Percentiles rank a stretch among this genome's conserved stretches.
Evolutionary conservation across 768 basidiomycete species (phyloP).

Genomic region (Boletus fagicola): DNA sequence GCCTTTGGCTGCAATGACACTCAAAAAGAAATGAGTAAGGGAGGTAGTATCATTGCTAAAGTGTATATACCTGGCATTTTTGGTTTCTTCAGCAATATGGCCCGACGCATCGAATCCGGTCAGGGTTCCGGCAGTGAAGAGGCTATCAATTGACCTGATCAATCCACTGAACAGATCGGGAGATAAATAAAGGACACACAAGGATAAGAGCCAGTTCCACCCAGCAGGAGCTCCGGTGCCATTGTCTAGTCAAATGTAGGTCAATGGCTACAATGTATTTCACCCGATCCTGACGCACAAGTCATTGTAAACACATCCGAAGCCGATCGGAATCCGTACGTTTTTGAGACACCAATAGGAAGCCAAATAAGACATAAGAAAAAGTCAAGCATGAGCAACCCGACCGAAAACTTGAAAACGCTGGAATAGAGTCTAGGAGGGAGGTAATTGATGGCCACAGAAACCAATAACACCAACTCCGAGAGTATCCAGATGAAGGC

Average conservation of each 20-base stretch:
- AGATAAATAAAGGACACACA: conserved; percentile 44
- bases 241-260: conserved; percentile 55
- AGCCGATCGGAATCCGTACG: conserved; percentile 85
- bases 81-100: conserved; percentile 87
- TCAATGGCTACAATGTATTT: not conserved
- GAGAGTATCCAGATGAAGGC: conserved; percentile 82
- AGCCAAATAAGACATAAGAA: conserved; percentile 88
- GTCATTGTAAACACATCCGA: conserved; percentile 81
- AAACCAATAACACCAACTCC: conserved; percentile 64
- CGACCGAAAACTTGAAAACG: conserved; percentile 75
- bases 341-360: conserved; percentile 84
- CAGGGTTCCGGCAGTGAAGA: conserved; percentile 84
- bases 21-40: conserved; percentile 25
- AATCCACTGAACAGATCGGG: not conserved
- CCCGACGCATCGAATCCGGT: conserved; percentile 91
- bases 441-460: conserved; percentile 82
- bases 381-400: conserved; percentile 81
- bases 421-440: conserved; percentile 72
- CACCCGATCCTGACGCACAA: conserved; percentile 51
- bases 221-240: conserved; percentile 82
- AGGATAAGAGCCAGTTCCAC: conserved; percentile 92
- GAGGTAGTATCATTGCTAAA: not conserved
- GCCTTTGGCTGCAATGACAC: conserved; percentile 77
- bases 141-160: conserved; percentile 53
- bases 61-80: conserved; percentile 59